phyloP scores from a whole-genome alignment of 176 grass and related monocot genomes.

The Bothriochloa decipiens region DNA sequence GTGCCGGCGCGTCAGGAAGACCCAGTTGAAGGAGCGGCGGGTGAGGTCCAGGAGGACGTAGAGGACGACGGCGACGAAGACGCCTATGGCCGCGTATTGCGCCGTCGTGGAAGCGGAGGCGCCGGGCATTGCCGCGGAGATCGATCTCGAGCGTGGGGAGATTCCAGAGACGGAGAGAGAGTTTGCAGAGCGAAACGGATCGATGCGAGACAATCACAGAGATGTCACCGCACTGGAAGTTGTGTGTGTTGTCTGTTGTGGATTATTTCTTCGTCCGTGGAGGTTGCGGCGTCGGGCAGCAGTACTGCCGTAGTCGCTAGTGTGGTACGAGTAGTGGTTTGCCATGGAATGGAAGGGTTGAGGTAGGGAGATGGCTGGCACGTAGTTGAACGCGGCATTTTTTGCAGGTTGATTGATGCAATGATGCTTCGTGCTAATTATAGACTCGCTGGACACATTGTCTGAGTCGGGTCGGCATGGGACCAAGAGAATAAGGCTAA shows the following conservation, averaged over 20 bases:
- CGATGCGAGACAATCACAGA: not conserved
- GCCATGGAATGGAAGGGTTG: constrained; percentile 1
- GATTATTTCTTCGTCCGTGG: constrained; percentile 25
- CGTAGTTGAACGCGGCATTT: constrained; percentile 33
- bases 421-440: not conserved
- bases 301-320: not conserved
- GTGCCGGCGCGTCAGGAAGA: not conserved
- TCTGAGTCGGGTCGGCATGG: no score
- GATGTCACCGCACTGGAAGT: not conserved
- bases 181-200: not conserved
- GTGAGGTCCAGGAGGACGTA: constrained; percentile 27
- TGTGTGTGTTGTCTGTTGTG: no score
- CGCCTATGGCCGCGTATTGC: constrained; percentile 45
- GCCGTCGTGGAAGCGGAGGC: constrained; percentile 19
- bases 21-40: constrained; percentile 1
- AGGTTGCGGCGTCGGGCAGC: not conserved
- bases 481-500: no score
- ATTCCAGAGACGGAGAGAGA: not conserved
- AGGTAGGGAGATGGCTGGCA: constrained; percentile 34
- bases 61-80: constrained; percentile 51
- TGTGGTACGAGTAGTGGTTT: not conserved
- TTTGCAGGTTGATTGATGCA: not conserved
- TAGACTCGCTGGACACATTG: not conserved
- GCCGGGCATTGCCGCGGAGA: constrained; percentile 19
- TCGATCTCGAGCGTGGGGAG: not conserved